Evolutionary conservation across 106 monocot genomes (phyloP), one percentile per base, ranked within the genome.

Genomic region (Triglochin maritima): DNA sequence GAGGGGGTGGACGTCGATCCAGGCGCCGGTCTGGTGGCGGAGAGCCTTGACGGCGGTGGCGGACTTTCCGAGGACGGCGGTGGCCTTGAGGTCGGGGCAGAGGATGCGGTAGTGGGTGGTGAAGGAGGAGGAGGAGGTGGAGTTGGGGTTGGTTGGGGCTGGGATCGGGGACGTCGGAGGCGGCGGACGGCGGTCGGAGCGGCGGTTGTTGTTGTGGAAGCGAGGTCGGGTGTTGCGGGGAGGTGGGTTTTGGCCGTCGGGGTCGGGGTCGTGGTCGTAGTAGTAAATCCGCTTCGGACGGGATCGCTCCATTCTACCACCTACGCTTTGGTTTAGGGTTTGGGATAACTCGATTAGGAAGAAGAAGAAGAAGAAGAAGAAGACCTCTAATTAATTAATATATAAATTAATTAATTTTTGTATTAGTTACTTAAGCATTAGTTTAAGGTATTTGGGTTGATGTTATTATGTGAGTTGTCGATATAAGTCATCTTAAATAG

Each of bases 81-180:
- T 80, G 64, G 64, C 66, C 73, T 74, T 84, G 50, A 56, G 49
- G 11, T 90, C 85, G 49, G 87, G 85, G 72, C 94, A 94, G 14
- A 94, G 90, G 68, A 94, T 79, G 69, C 84, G 82, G 72, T 84
- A 94, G 73, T 72, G 78, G 17, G 94, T 94, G 52, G 87, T 87
- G 59, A 70, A 53, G 13, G 73, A n/a, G 54, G 60, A 47, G 11
- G 72, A 52, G 8, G 71, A 62, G 10, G 75, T 7, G 73, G 52
- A 42, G 48, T 67, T 63, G 44, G 46, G 29, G 16, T 8, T 7
- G 41, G 12, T 66, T 0, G 29, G 29, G 29, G 65, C 3, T 64
- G 58, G 47, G 2, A 60, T 13, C 56, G 70, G 12, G 43, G 72
- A 56, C 7, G 59, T 46, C 0, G 62, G 74, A 4, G 69, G 74